Evolutionary conservation across 352 stramenopile species (phyloP).

Genomic region (Blastocystis sp.): DNA sequence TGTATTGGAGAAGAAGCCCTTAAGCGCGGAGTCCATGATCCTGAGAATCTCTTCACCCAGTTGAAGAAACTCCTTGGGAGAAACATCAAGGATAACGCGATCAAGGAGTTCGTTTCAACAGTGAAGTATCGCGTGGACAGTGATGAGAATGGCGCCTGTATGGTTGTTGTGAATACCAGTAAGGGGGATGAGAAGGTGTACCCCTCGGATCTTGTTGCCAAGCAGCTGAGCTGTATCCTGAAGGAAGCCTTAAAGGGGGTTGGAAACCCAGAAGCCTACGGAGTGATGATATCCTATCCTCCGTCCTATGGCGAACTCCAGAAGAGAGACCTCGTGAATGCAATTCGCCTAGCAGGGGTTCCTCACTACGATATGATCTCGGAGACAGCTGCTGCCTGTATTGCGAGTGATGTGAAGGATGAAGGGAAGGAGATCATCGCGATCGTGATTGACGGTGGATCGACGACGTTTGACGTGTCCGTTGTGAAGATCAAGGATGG

Average conservation of each 20-base stretch:
- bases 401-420: constrained; percentile 75
- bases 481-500: constrained; percentile 73
- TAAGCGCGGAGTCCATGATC: background rate
- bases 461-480: constrained; percentile 83
- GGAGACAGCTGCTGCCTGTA: background rate
- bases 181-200: background rate
- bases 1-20: background rate
- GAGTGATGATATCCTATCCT: constrained; percentile 2
- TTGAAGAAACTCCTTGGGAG: background rate
- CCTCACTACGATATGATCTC: background rate
- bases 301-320: background rate
- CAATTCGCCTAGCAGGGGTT: background rate
- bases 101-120: background rate
- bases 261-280: background rate
- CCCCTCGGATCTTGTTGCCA: background rate
- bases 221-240: background rate
- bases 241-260: background rate
- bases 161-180: background rate
- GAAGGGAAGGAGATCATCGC: constrained; percentile 75
- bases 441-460: constrained; percentile 83
- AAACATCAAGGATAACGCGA: background rate
- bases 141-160: background rate
- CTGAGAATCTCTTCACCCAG: background rate
- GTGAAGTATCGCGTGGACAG: background rate
- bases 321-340: background rate